phyloP scores from a whole-genome alignment of 148 eudicot genomes.

The Vaccinium macrocarpon region DNA sequence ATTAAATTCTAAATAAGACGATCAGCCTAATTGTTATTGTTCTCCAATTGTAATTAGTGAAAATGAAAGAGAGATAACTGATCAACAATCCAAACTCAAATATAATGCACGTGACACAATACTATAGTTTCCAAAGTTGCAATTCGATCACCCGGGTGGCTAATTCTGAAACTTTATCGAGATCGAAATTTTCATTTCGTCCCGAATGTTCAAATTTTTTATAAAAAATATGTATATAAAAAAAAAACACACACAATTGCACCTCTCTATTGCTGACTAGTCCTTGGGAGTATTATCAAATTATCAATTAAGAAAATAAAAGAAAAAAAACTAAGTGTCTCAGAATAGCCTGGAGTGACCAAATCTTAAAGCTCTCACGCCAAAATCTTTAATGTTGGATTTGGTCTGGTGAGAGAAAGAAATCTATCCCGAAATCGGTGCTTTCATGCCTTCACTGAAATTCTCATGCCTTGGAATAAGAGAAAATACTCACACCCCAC shows the following conservation, averaged over 20 bases:
- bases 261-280: neutral
- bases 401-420: neutral
- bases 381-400: conserved; percentile 11
- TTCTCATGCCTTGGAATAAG: conserved; percentile 11
- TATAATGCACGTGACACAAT: neutral
- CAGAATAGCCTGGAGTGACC: neutral
- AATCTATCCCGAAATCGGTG: conserved; percentile 17
- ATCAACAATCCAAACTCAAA: neutral
- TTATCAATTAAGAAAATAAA: no score
- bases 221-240: no score
- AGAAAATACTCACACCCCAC: neutral
- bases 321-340: neutral
- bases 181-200: no score
- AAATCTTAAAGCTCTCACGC: conserved; percentile 10
- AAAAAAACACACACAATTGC: neutral
- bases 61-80: neutral
- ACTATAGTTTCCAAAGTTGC: no score
- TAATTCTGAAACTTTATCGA: no score
- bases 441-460: conserved; percentile 16
- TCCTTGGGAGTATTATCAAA: neutral
- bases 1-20: neutral
- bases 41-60: neutral
- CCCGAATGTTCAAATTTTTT: no score
- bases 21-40: neutral
- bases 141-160: no score